These are phyloP conservation scores for Aspergillus fructus DNA, from an alignment of 2,329 filamentous ascomycete genomes.

Conservation along the genomic window DNA sequence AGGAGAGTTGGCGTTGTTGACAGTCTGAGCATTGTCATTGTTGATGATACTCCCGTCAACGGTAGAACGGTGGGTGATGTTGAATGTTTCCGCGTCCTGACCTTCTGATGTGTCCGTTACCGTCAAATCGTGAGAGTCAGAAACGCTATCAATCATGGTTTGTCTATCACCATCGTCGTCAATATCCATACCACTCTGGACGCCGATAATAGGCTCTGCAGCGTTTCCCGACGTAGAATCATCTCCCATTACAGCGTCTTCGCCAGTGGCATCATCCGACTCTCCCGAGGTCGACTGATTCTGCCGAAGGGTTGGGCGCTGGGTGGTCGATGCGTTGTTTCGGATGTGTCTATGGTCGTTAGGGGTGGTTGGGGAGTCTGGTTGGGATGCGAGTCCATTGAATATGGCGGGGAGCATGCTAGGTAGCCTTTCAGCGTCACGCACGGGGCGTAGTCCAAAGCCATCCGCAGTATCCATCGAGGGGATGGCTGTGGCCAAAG, in stretches of 20 bases:
- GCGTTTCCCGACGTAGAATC: slow-evolving; percentile 52
- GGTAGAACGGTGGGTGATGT: slow-evolving; percentile 82
- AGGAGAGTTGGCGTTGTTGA: slow-evolving; percentile 69
- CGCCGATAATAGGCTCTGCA: slow-evolving; percentile 70
- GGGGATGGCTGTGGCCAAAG: slow-evolving; percentile 65
- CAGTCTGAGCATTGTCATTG: slow-evolving; percentile 61
- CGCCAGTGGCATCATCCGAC: slow-evolving; percentile 79
- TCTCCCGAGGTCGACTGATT: slow-evolving; percentile 85
- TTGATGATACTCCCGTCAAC: slow-evolving; percentile 84
- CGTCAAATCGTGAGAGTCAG: slow-evolving; percentile 70
- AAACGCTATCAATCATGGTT: slow-evolving; percentile 69
- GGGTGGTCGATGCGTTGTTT: slow-evolving; percentile 53
- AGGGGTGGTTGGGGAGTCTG: slow-evolving; percentile 85
- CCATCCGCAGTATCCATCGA: slow-evolving; percentile 68
- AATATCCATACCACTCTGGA: slow-evolving; percentile 80
- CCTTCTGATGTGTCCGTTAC: slow-evolving; percentile 78
- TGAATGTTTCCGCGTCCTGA: slow-evolving; percentile 88
- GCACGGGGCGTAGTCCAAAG: slow-evolving; percentile 73
- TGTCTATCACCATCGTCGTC: slow-evolving; percentile 84
- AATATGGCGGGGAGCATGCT: slow-evolving; percentile 74
- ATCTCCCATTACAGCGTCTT: slow-evolving; percentile 75
- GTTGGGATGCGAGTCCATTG: slow-evolving; percentile 76
- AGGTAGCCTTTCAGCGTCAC: slow-evolving; percentile 77
- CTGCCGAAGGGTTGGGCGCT: slow-evolving; percentile 83
- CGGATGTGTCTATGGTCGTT: slow-evolving; percentile 64